Percentiles rank a stretch among this genome's conserved stretches.
These are phyloP conservation scores for Geotrichum europaeum DNA, from an alignment of 1,139 yeast genomes.

Conservation along the genomic window DNA sequence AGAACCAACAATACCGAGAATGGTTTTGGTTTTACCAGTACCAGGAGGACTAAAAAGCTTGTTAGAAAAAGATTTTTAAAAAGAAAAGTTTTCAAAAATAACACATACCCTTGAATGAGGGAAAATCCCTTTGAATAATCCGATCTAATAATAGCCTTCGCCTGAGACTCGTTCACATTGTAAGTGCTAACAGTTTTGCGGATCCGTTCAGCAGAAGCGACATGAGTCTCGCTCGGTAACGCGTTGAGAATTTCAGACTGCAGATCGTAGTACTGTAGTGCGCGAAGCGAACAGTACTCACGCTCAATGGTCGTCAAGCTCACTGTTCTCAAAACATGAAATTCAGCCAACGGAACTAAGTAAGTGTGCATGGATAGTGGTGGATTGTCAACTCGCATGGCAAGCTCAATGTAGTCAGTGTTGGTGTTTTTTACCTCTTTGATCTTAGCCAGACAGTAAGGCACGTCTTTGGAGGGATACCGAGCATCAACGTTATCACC, in stretches of 20 bases:
- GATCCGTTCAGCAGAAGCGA: slow-evolving; percentile 35
- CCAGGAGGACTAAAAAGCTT: slow-evolving; percentile 61
- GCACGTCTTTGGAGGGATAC: slow-evolving; percentile 21
- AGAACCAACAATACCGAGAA: slow-evolving; percentile 83
- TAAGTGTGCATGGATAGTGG: slow-evolving; percentile 15
- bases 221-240: slow-evolving; percentile 42
- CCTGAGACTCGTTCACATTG: slow-evolving; percentile 80
- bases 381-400: slow-evolving; percentile 56
- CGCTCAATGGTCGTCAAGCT: slow-evolving; percentile 84
- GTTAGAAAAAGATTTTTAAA: slow-evolving; percentile 6
- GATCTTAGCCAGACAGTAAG: slow-evolving; percentile 71
- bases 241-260: slow-evolving; percentile 60
- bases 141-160: slow-evolving; percentile 76
- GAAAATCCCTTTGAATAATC: slow-evolving; percentile 69
- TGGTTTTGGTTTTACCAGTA: slow-evolving; percentile 97
- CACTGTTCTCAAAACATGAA: slow-evolving; percentile 65
- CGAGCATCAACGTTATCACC: slow-evolving; percentile 28
- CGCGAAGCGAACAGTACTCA: slow-evolving; percentile 79
- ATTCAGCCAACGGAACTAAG: slow-evolving; percentile 24
- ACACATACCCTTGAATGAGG: slow-evolving; percentile 67
- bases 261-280: slow-evolving; percentile 74
- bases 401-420: slow-evolving; percentile 63
- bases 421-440: slow-evolving; percentile 56
- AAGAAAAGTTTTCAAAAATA: neutral
- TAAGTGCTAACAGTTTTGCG: slow-evolving; percentile 42